These are phyloP conservation scores for Rhinocladiella similis DNA, from an alignment of 2,329 filamentous ascomycete genomes.

Conservation along the genomic window DNA sequence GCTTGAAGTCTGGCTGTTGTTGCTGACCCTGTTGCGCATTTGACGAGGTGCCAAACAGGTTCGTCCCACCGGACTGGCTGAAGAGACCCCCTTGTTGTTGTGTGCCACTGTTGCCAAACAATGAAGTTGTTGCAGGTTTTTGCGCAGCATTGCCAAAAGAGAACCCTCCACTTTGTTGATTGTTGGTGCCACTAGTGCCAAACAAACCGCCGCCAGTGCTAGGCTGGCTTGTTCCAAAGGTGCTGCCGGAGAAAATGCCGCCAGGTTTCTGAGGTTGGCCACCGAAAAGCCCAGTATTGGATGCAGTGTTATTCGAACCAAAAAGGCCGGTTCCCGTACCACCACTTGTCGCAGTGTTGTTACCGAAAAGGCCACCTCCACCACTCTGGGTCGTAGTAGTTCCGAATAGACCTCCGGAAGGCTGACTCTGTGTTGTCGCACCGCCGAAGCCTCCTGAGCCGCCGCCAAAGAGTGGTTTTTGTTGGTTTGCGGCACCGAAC, in stretches of 20 bases:
- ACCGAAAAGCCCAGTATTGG: slow-evolving; percentile 44
- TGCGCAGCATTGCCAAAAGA: slow-evolving; percentile 54
- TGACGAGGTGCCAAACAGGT: slow-evolving; percentile 57
- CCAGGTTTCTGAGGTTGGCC: slow-evolving; percentile 49
- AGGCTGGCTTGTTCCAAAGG: slow-evolving; percentile 28
- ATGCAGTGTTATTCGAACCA: slow-evolving; percentile 22
- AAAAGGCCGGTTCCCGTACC: slow-evolving; percentile 40
- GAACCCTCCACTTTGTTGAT: slow-evolving; percentile 35
- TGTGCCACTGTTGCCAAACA: slow-evolving; percentile 54
- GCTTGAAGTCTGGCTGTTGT: slow-evolving; percentile 61
- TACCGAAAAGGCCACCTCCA: slow-evolving; percentile 31
- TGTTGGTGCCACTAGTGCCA: slow-evolving; percentile 17
- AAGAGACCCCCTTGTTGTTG: slow-evolving; percentile 43
- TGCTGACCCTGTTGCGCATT: slow-evolving; percentile 53
- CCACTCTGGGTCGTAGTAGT: slow-evolving; percentile 30
- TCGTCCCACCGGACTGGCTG: slow-evolving; percentile 35
- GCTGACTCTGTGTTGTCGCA: slow-evolving; percentile 40
- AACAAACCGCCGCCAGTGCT: slow-evolving; percentile 32
- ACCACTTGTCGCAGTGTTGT: slow-evolving; percentile 25
- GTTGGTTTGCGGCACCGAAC: slow-evolving; percentile 40
- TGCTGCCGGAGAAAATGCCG: slow-evolving; percentile 44
- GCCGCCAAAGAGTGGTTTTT: slow-evolving; percentile 30
- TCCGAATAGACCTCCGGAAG: slow-evolving; percentile 50
- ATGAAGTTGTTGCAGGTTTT: slow-evolving; percentile 49
- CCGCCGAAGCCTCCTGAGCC: slow-evolving; percentile 43